Evolutionary conservation across 768 basidiomycete species (phyloP).

Genomic region (Leucosporidium yakuticum): DNA sequence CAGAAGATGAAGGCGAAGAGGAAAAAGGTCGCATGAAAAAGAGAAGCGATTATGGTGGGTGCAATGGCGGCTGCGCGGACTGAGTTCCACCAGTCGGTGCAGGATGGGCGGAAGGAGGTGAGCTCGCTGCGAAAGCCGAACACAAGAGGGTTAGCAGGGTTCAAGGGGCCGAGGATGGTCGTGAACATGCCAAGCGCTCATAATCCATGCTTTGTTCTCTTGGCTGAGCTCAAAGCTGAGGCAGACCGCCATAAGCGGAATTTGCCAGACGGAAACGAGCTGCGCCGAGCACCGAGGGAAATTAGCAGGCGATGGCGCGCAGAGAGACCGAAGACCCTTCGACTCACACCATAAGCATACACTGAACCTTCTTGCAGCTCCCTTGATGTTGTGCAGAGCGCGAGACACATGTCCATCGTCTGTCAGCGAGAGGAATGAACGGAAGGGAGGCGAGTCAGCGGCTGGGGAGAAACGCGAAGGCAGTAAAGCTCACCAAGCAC

Average conservation of each 20-base stretch:
- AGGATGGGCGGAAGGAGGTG: not conserved
- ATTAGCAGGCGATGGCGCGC: not conserved
- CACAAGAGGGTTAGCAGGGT: not conserved
- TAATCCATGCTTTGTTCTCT: constrained; percentile 5
- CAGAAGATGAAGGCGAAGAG: constrained; percentile 1
- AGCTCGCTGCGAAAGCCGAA: not conserved
- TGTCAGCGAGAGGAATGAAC: too few relatives aligned
- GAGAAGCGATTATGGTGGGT: not conserved
- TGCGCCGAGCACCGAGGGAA: constrained; percentile 1
- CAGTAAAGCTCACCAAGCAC: not conserved
- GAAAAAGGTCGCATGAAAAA: not conserved
- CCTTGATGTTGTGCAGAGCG: constrained; percentile 8
- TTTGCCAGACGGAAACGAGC: constrained; percentile 9
- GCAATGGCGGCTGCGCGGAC: constrained; percentile 1
- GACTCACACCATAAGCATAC: constrained; percentile 5
- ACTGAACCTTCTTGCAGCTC: constrained; percentile 27
- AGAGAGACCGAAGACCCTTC: not conserved
- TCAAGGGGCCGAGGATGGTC: not conserved
- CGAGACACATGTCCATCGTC: constrained; percentile 8
- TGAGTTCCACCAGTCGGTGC: constrained; percentile 4
- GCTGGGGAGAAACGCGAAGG: too few relatives aligned
- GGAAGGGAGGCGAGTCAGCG: too few relatives aligned
- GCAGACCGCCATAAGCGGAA: constrained; percentile 13
- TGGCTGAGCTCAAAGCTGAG: constrained; percentile 14
- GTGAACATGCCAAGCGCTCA: constrained; percentile 11